Base-by-base conservation (phyloP, 371 early-diverging fungal genomes). In the Rhizopus arrhizus region DNA sequence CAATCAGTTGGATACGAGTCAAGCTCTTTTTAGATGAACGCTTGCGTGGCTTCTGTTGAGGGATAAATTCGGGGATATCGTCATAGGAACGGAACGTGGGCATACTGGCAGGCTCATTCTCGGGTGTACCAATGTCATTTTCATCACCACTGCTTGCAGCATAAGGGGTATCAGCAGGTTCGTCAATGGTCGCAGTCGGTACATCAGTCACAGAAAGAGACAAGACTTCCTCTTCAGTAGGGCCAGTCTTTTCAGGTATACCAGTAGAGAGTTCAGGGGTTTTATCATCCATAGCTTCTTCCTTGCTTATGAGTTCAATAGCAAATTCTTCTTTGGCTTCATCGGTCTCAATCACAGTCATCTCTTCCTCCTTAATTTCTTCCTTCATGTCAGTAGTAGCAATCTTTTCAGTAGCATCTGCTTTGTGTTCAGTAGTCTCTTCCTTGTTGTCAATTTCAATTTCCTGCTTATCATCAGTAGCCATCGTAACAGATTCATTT, bases 1-100 rank as follows among this genome's bases (percentile, higher is more conserved):
- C 70, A 58, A 77, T 77, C 38, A 65, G 56, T 52, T 77, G 68
- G 2, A 54, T 46, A 45, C 77, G 77, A 31, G 68, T 65, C 67
- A 76, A 63, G 31, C 53, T 57, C 46, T 73, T 70, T 51, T 69
- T 76, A 40, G 34, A 10, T 3, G 42, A 42, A n/a, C 56, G 61
- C 31, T 66, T 61, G 1, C 29, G 47, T 2, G 40, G 36, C 42
- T 58, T 54, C 32, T 58, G 52, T 16, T 61, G 47, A 16, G 66
- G 66, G 31, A 66, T 33, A 58, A 66, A 66, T n/a, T 53, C 66
- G 33, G 66, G 61, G n/a, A 61, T 61, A 61, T 22, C 38, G 31
- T 53, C 58, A 16, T 58, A 60, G 16, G 43, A 42, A 11, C 32
- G 34, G 31, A 40, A 35, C n/a, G 42, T 40, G 28, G 40, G 43